These are phyloP conservation scores for Exophiala calicioides DNA, from an alignment of 2,329 filamentous ascomycete genomes.

Conservation along the genomic window DNA sequence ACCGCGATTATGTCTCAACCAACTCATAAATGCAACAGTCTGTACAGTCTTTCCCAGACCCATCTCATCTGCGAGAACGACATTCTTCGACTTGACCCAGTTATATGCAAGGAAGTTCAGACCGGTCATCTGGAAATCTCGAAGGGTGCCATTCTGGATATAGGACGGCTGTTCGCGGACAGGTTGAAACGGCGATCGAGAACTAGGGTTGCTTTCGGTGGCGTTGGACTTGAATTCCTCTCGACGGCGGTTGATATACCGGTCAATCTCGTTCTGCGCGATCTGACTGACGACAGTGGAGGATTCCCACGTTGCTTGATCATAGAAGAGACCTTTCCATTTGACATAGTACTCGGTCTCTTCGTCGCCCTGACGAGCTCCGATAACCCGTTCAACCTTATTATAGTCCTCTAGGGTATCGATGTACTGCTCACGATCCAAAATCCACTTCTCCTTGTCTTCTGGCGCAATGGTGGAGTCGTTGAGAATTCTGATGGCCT, in stretches of 20 bases:
- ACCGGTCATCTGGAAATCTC: conserved; percentile 90
- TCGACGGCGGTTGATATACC: conserved; percentile 79
- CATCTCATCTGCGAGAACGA: conserved; percentile 98
- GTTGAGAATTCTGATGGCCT: conserved; percentile 75
- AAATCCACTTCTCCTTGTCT: conserved; percentile 87
- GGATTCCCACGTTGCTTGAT: conserved; percentile 91
- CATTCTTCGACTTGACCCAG: conserved; percentile 91
- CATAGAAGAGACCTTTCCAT: conserved; percentile 93
- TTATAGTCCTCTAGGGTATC: conserved; percentile 88
- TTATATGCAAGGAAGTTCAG: conserved; percentile 95
- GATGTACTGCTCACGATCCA: conserved; percentile 89
- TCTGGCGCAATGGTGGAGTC: conserved; percentile 76
- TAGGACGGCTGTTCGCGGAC: conserved; percentile 85
- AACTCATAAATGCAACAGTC: conserved; percentile 94
- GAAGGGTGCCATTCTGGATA: conserved; percentile 78
- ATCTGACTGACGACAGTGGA: conserved; percentile 72
- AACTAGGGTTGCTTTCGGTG: conserved; percentile 72
- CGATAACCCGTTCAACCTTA: conserved; percentile 90
- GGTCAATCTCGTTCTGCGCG: conserved; percentile 87
- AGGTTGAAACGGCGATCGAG: conserved; percentile 68
- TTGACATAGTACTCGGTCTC: conserved; percentile 91
- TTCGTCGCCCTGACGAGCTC: conserved; percentile 74
- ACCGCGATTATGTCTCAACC: conserved; percentile 83
- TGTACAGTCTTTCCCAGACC: conserved; percentile 97
- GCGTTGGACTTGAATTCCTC: conserved; percentile 79